Evolutionary conservation across 371 early-diverging fungal species (phyloP), one percentile per base, ranked within the genome.

Genomic region (Mortierella sp.): DNA sequence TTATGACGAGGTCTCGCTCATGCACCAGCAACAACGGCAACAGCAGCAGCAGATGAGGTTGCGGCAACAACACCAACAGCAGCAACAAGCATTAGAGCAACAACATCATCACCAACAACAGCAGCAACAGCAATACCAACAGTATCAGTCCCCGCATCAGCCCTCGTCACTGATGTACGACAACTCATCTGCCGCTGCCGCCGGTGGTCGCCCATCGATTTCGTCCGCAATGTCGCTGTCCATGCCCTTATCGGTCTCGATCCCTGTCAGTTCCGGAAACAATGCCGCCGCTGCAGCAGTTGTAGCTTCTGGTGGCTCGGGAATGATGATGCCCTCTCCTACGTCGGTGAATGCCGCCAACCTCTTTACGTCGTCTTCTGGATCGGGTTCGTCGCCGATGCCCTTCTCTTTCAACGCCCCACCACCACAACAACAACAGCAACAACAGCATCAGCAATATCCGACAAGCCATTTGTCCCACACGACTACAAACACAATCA

Each of bases 151-250:
- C 29, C 71, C 70, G 9, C 71, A 70, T 5, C 64, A 69, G 29
- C 72, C 67, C n/a, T 74, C 74, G 19, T 71, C 74, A 13, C 61
- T 79, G 55, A 47, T 81, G 34, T 73, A 76, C n/a, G 76, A 76
- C 45, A 44, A 70, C 47, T n/a, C 70, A 8, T 37, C 80, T 0
- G 37, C 55, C 29, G 44, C 80, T 14, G 63, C 70, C n/a, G 39
- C 66, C n/a, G 64, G 40, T 2, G 71, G 74, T 34, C 74, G 79
- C 0, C 37, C 80, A 16, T 29, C 73, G 44, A 80, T 80, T 31
- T 72, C 80, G 1, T 80, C 80, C 22, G 76, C 76, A 9, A 72
- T 76, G 52, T 68, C 79, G 53, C 70, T 79, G 71, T 70, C 79
- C 29, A 70, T 79, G 74, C 74, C 76, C 22, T 52, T 76, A 13